Conservation (phyloP, 2,329 filamentous ascomycete genomes). For the Phialophora chinensis region DNA sequence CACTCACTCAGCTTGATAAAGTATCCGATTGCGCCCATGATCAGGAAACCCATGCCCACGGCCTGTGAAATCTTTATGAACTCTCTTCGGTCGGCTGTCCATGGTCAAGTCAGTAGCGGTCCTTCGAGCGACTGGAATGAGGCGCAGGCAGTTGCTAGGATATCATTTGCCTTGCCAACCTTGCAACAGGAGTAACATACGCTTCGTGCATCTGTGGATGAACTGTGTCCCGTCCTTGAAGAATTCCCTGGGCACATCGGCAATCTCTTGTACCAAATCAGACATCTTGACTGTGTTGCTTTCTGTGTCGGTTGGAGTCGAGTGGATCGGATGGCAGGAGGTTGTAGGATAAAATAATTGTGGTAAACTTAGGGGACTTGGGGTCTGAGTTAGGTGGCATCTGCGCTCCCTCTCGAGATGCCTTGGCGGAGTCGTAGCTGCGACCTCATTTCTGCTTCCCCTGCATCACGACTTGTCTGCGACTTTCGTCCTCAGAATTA, state of each 20-base stretch:
- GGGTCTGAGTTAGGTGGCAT: background rate
- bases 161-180: background rate
- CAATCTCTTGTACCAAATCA: constrained; percentile 66
- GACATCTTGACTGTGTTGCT: constrained; percentile 49
- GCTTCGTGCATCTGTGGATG: constrained; percentile 57
- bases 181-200: constrained; percentile 44
- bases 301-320: background rate
- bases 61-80: constrained; percentile 67
- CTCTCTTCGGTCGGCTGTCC: constrained; percentile 62
- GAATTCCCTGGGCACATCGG: constrained; percentile 63
- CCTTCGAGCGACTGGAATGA: background rate
- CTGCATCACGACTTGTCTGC: background rate
- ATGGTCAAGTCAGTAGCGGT: background rate
- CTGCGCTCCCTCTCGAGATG: background rate
- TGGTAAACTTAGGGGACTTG: background rate
- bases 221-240: constrained; percentile 57
- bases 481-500: background rate
- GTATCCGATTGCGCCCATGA: constrained; percentile 66
- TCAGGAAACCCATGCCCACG: constrained; percentile 64
- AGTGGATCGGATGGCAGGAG: background rate
- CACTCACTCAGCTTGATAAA: constrained; percentile 64
- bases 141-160: background rate
- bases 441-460: background rate
- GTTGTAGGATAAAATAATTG: background rate
- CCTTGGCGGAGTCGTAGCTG: constrained; percentile 6